Evolutionary conservation across 2,329 filamentous ascomycete species (phyloP), one percentile per base, ranked within the genome.

Genomic region (Blastomyces silverae): DNA sequence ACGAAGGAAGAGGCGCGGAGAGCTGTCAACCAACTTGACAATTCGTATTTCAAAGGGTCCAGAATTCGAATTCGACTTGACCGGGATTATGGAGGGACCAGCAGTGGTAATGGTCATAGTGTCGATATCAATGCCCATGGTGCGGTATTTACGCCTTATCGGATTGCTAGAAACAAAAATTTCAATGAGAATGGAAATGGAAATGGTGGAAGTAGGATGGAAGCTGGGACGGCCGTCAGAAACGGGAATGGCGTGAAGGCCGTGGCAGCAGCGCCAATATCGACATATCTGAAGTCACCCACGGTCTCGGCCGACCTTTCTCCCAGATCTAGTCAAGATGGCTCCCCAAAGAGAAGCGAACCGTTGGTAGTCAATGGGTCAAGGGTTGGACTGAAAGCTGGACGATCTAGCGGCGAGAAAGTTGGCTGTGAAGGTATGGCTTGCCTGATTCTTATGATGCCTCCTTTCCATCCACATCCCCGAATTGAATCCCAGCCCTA

Each of bases 361-460:
- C 74, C 74, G 13, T 66, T 76, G 55, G 74, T 76, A 11, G 71
- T 76, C 10, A 76, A 76, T 64, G 74, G 74, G 25, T 76, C 74
- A 25, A 70, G 70, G 15, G 63, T 69, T 28, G 70, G 72, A 25
- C 64, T 65, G 42, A 69, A 68, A 28, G 67, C 67, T 17, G 65
- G 61, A 25, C 25, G 62, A 48, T 52, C 46, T 15, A 58, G 57
- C 10, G 52, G 59, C 37, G 62, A 67, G 28, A 62, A 64, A 37
- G 31, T 46, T 53, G 61, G 57, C 5, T 61, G 56, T 59, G 64
- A 67, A 62, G 61, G 66, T 67, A 22, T 61, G 66, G 61, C 53
- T 61, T 64, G 15, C 22, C 37, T 39, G 46, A 3, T 62, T 53
- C 20, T 4, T 34, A 42, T 46, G 34, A 5, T 59, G 3, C n/a